Base-by-base conservation (phyloP, 495 filamentous ascomycete genomes). In the Lepidopterella palustris region DNA sequence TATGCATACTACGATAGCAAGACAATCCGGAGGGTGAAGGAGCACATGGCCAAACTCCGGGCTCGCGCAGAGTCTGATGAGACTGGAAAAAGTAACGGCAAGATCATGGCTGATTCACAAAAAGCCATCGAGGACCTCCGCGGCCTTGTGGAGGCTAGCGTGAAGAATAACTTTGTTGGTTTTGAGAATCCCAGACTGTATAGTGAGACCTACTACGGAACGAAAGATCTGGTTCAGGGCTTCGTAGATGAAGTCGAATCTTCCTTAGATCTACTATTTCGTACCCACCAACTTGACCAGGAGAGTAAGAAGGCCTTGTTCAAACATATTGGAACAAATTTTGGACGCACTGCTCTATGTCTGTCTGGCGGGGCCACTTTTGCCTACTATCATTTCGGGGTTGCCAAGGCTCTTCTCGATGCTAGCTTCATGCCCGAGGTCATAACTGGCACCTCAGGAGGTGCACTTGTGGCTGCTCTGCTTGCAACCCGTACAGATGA, bases 101-200 rank as follows among this genome's bases (percentile, higher is more conserved):
- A 52, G 23, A 54, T 60, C 8, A 26, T 63, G 42, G 35, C 66
- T 55, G 68, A 69, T 55, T 74, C 79, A 49, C 55, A 67, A n/a
- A 74, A 79, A 50, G 77, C 83, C 0, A 73, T 87, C 5, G 87
- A 92, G 57, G 88, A 90, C 31, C 76, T 98, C 48, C 83, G 83
- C 47, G 78, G 76, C 6, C 71, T 97, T 49, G 75, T 93, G 28
- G 91, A 97, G 75, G 87, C 87, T 15, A 96, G 92, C 66, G 87
- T 97, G 59, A 98, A 96, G 81, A 95, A 88, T 71, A 97, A 97
- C 68, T 97, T 96, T 73, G 88, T 86, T 9, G 93, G 93, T 0
- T 84, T 93, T n/a, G 93, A 98, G 74, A 97, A 96, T 62, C 85
- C 93, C 21, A 79, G 90, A 39, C 78, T 98, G 11, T 98, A 98